Base-by-base conservation (phyloP, 2,329 filamentous ascomycete genomes). In the Penicillium sp. region DNA sequence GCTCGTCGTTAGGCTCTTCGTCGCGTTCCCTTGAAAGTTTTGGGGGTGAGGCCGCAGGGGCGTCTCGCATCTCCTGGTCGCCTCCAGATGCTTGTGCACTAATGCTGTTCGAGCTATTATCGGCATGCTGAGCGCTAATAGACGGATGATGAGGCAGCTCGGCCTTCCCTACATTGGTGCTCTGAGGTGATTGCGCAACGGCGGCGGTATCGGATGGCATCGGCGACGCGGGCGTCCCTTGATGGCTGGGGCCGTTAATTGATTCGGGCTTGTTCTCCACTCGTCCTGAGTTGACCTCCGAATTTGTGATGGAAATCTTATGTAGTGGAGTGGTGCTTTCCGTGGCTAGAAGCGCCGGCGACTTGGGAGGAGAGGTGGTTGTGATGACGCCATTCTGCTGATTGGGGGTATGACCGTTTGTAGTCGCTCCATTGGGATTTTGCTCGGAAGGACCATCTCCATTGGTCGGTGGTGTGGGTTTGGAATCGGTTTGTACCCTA, bases 1-100 rank as follows among this genome's bases (percentile, higher is more conserved):
- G 92, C 66, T 92, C 80, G 21, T 83, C 81, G 19, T 66, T 69
- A 13, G 65, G 80, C 66, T 96, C 92, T 5, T 92, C 89, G 62
- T 96, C 92, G 15, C 93, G 89, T 67, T 89, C 90, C 11, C 92
- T 88, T 1, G 91, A 84, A 13, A 90, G 73, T 78, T 93, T 94
- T 3, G 75, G 74, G 3, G 80, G 78, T 1, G 81, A 79, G 3
- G 77, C 71, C 0, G 84, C 84, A 0, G 84, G 81, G 1, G 79
- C 84, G 65, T 88, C 86, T n/a, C 75, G 72, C 85, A 87, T 87
- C 46, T 80, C 75, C 11, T 84, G 76, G 61, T 87, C 85, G 45
- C 65, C 64, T 15, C 65, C 62, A 17, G 70, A 50, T 23, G 70
- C 61, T 31, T 70, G 66, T 17, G 68, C 60, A n/a, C 66, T 47